Evolutionary conservation across 352 stramenopile genomes (phyloP).

Genomic region (Pythium aristosporum): DNA sequence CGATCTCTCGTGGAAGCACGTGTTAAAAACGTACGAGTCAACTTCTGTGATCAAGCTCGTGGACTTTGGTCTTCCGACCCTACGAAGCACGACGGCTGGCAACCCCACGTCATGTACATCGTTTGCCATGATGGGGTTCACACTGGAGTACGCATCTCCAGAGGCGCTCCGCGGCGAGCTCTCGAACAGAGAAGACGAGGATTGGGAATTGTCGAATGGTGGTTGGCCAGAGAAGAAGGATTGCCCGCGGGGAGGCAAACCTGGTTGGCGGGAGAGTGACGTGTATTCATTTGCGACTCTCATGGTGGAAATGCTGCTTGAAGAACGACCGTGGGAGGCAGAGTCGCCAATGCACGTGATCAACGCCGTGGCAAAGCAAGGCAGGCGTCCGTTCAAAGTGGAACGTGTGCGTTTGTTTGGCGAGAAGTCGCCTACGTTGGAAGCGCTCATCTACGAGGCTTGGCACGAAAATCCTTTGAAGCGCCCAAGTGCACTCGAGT

Average conservation of each 20-base stretch:
- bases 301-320: constrained; percentile 7
- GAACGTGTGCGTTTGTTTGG: constrained; percentile 5
- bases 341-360: constrained; percentile 8
- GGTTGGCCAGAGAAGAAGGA: neutral
- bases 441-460: neutral
- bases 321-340: constrained; percentile 8
- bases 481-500: constrained; percentile 1
- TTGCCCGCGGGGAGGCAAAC: neutral
- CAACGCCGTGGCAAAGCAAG: constrained; percentile 10
- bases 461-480: constrained; percentile 9
- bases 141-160: constrained; percentile 7
- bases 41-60: neutral
- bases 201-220: neutral
- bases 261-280: constrained; percentile 8
- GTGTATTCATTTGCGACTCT: constrained; percentile 10
- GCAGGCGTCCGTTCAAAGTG: constrained; percentile 2
- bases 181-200: neutral
- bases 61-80: constrained; percentile 10
- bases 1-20: constrained; percentile 1
- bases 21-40: constrained; percentile 1
- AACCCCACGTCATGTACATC: neutral
- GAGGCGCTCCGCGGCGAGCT: constrained; percentile 4
- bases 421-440: neutral
- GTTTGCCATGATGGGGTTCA: neutral
- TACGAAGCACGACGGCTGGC: neutral